These are phyloP conservation scores for Nymphaea colorata DNA, from an alignment of 164 flowering plant genomes.

Conservation along the genomic window DNA sequence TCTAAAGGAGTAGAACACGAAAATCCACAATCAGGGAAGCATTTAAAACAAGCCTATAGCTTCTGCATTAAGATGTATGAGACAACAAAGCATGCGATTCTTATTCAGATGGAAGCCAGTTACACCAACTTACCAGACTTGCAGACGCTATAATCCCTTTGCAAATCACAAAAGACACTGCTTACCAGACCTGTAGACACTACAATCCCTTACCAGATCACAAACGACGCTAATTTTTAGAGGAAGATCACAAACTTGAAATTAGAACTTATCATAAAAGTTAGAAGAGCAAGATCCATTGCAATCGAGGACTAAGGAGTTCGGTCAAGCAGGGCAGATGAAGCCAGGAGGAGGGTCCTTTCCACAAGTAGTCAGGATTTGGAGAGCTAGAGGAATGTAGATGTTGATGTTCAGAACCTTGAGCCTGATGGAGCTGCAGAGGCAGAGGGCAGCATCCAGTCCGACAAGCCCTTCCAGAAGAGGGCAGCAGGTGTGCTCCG, in stretches of 20 bases:
- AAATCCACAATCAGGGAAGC: too few species aligned
- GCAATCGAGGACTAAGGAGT: neutral
- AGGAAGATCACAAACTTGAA: neutral
- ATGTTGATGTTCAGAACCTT: constrained; percentile 77
- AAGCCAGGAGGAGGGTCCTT: constrained; percentile 69
- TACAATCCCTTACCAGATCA: too few species aligned
- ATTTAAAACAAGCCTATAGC: too few species aligned
- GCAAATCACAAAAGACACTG: too few species aligned
- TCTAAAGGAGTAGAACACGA: too few species aligned
- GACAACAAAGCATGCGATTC: too few species aligned
- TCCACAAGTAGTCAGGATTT: constrained; percentile 60
- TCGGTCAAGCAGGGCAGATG: constrained; percentile 31
- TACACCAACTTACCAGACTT: too few species aligned
- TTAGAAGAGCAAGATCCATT: neutral
- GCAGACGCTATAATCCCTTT: too few species aligned
- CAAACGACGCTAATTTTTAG: too few species aligned
- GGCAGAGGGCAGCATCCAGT: constrained; percentile 87
- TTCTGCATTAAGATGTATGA: too few species aligned
- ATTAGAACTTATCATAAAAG: neutral
- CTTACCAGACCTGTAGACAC: too few species aligned
- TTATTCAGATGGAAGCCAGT: too few species aligned
- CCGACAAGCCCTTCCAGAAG: constrained; percentile 69
- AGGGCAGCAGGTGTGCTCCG: constrained; percentile 69
- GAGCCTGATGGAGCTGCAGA: constrained; percentile 63
- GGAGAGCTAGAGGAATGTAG: constrained; percentile 69